Evolutionary conservation across 352 stramenopile species (phyloP).

Genomic region (Pythium vanterpoolii): DNA sequence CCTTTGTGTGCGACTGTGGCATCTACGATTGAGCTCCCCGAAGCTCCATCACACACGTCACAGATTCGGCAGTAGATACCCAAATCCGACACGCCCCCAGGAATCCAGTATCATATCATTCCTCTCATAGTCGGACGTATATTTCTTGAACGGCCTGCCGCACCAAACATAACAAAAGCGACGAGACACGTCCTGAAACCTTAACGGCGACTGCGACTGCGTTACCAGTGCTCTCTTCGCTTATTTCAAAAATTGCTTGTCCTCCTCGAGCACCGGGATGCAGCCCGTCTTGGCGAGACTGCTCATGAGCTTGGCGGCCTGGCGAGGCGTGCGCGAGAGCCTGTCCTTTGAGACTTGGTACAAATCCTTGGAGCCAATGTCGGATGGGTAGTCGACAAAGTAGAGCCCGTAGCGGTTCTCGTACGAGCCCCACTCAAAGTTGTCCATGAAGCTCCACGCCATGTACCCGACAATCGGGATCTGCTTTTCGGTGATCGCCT

Average conservation of each 20-base stretch:
- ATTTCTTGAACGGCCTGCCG: no score
- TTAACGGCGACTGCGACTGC: no score
- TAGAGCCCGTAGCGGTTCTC: constrained; percentile 57
- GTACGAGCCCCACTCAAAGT: constrained; percentile 92
- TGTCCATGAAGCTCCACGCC: constrained; percentile 92
- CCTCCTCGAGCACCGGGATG: neutral
- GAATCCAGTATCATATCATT: no score
- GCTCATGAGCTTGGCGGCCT: neutral
- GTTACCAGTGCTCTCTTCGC: no score
- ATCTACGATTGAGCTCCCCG: no score
- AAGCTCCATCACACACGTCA: no score
- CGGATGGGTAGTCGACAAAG: constrained; percentile 53
- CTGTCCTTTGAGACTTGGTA: neutral
- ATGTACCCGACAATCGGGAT: constrained; percentile 90
- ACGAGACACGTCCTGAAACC: no score
- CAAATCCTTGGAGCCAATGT: constrained; percentile 16
- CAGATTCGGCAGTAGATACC: no score
- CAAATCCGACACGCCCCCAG: no score
- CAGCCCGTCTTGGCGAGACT: neutral
- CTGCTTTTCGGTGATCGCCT: constrained; percentile 44
- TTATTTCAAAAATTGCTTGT: neutral
- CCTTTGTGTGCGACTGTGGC: no score
- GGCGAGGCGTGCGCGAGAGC: neutral
- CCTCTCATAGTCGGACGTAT: no score
- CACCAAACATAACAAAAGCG: no score